Percentiles rank a stretch among this genome's conserved stretches.
phyloP scores from a whole-genome alignment of 129 eudicot genomes.

The Lactuca saligna region DNA sequence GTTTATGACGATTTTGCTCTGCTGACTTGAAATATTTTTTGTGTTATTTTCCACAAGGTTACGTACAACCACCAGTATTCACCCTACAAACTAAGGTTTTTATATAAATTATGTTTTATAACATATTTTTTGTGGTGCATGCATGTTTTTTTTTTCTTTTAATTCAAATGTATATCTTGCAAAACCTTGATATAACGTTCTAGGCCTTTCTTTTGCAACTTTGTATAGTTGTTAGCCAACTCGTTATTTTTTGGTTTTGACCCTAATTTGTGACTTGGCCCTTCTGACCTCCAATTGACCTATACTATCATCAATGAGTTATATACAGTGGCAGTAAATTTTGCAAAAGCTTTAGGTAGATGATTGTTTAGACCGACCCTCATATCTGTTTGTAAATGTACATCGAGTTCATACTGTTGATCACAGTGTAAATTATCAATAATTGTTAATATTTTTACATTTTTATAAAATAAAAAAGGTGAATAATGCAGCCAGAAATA shows the following conservation, averaged over 20 bases:
- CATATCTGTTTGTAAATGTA: neutral
- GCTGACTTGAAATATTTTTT: too few species aligned
- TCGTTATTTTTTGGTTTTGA: neutral
- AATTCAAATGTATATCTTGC: too few species aligned
- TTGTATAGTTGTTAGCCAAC: neutral
- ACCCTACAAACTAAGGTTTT: too few species aligned
- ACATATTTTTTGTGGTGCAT: too few species aligned
- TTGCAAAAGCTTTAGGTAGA: neutral
- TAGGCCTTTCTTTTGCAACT: neutral
- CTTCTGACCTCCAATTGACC: neutral
- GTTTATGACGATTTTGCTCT: neutral
- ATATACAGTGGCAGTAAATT: neutral
- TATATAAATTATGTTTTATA: too few species aligned
- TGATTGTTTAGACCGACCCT: neutral
- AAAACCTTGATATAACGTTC: too few species aligned
- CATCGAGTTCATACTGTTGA: neutral
- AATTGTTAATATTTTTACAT: neutral
- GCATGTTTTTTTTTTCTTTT: too few species aligned
- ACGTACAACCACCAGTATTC: too few species aligned
- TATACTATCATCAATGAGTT: neutral
- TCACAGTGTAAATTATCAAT: neutral
- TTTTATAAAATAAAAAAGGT: neutral
- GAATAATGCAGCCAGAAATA: neutral
- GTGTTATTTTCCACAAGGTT: too few species aligned
- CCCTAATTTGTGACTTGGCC: neutral